Evolutionary conservation across 768 basidiomycete genomes (phyloP), one percentile per base, ranked within the genome.

Genomic region (Lentinula boryana): DNA sequence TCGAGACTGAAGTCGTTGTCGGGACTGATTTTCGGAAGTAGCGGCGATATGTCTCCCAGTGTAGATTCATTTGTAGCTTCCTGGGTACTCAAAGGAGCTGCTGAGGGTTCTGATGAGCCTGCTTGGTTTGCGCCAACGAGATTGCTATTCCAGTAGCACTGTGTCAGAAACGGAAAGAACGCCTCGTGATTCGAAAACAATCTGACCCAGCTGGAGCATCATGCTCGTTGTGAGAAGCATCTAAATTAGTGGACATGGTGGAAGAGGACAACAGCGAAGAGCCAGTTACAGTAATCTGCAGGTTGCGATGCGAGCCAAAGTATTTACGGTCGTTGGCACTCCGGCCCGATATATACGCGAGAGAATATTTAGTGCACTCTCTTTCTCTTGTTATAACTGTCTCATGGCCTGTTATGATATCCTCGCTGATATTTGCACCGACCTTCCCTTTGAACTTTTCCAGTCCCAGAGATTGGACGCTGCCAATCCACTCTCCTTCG

Each of bases 1-100:
- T 76, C 76, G 63, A 80, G 68, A 57, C 71, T 74, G 63, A 83
- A 71, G 60, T 78, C 48, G 38, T 15, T 76, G 52, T 76, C 60
- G 18, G 71, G 67, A 55, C 84, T 84, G 63, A 87, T 84, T 63
- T 84, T 80, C 62, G 85, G 84, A 57, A 78, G 70, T 23, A 65
- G 6, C 13, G 57, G 57, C 18, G 57, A 58, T 48, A 13, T 49
- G 18, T n/a, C 32, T 58, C 15, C 38, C 4, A 27, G 31, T 8
- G 18, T 27, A 2, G 43, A 32, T 18, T 38, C 32, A 33, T 58
- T 3, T 40, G 56, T 38, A 1, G 54, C 35, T 41, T 56, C 54
- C 18, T 33, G 36, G 0, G 15, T 33, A 32, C 46, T 31, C 27
- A 18, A 43, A 13, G 56, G 5, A 13, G 21, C 21, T 4, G 27